Evolutionary conservation across 163 green algal species (phyloP), one percentile per base, ranked within the genome.

Genomic region (Scenedesmus sp.): DNA sequence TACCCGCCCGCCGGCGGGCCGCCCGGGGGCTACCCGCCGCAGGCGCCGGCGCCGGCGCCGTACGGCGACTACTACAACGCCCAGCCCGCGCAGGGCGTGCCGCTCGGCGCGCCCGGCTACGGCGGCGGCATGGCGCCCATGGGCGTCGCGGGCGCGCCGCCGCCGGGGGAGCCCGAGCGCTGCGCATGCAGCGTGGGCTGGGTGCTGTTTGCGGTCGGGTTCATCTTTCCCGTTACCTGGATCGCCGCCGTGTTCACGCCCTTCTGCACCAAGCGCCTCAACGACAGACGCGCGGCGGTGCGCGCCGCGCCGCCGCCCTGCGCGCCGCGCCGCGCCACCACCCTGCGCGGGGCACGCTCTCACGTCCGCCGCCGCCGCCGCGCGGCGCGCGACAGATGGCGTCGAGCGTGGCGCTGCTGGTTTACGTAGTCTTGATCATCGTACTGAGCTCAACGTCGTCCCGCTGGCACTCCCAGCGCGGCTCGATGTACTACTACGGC

Each of bases 191-290:
- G 58, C 58, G 17, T 48, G 15, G 58, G 26, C 58, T 66, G 58
- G 58, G 58, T 66, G 26, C 58, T 66, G 58, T 66, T 66, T 66
- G 58, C 29, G 26, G 28, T 66, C 29, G 58, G 58, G 29, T 66
- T 66, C 58, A 20, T 66, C 17, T 66, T 72, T 24, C 44, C 63
- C 3, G 18, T 48, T 24, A 57, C 36, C 63, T 72, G 63, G 63
- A 34, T 72, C 29, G 44, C 14, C 4, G 63, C 42, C 10, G 31
- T 72, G 39, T 48, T 72, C 33, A 24, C 57, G 42, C 33, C 33
- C 36, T 36, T 72, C 18, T 72, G 63, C 63, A 72, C 63, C 1
- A 47, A 48, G 33, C 56, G 57, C 33, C n/a, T 33, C n/a, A 56
- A 56, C 26, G 63, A 72, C 33, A 72, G 26, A 36, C 39, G 44